Conservation (phyloP, 2,329 filamentous ascomycete genomes). For the Trichoderma endophyticum region DNA sequence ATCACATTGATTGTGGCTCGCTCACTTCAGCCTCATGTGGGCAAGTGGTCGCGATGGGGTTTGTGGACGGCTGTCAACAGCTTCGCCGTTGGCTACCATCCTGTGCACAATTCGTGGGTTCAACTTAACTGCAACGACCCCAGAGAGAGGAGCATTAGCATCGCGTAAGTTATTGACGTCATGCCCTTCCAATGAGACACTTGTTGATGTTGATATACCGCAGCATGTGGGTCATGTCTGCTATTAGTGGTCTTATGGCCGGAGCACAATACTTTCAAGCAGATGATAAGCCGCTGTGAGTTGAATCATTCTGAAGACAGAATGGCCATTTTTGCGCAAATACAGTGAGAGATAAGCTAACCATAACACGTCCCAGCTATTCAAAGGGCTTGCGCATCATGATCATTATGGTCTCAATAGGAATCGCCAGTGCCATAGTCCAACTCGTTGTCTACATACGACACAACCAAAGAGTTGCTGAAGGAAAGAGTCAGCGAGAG, state of each 20-base stretch:
- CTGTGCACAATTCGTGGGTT: conserved; percentile 51
- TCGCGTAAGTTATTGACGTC: conserved; percentile 39
- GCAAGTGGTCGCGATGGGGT: conserved; percentile 47
- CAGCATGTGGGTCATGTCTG: conserved; percentile 48
- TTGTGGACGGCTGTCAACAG: conserved; percentile 51
- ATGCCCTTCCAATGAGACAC: not conserved
- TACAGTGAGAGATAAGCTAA: not conserved
- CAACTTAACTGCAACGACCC: conserved; percentile 49
- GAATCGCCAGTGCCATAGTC: conserved; percentile 38
- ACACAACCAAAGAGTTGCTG: conserved; percentile 35
- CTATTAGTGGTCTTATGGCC: conserved; percentile 48
- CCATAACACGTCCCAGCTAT: conserved; percentile 33
- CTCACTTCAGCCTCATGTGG: conserved; percentile 40
- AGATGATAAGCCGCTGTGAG: conserved; percentile 40
- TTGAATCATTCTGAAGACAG: not conserved
- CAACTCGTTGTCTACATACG: conserved; percentile 40
- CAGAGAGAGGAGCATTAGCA: conserved; percentile 46
- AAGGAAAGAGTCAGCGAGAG: conserved; percentile 18
- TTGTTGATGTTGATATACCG: not conserved
- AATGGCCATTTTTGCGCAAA: not conserved
- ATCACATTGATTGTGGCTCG: conserved; percentile 41
- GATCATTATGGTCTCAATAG: conserved; percentile 43
- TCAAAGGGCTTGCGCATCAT: conserved; percentile 42
- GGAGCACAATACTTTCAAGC: conserved; percentile 49
- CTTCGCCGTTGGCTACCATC: conserved; percentile 52